These are phyloP conservation scores for Ascocoryne sarcoides DNA, from an alignment of 2,329 filamentous ascomycete genomes.

Conservation along the genomic window DNA sequence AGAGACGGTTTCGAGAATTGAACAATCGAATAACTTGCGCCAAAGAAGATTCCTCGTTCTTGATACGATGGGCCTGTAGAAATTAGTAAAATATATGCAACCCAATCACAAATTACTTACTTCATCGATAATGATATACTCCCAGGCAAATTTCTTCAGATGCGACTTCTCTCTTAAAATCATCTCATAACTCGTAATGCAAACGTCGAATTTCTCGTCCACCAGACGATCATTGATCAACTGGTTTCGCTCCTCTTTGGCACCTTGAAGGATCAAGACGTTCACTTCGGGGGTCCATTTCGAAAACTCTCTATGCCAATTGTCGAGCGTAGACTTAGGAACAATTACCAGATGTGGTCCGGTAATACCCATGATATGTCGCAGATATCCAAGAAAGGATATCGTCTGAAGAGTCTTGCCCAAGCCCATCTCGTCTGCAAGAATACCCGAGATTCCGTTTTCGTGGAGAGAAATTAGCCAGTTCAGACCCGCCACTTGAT, in stretches of 20 bases:
- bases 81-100: constrained; percentile 8
- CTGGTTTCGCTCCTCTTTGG: constrained; percentile 82
- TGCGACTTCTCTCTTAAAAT: constrained; percentile 90
- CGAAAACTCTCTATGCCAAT: constrained; percentile 93
- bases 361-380: constrained; percentile 80
- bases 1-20: constrained; percentile 84
- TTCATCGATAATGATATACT: constrained; percentile 99
- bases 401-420: constrained; percentile 98
- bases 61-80: constrained; percentile 75
- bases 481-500: constrained; percentile 90
- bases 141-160: constrained; percentile 96
- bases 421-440: constrained; percentile 97
- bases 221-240: constrained; percentile 88
- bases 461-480: constrained; percentile 97
- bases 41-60: constrained; percentile 96
- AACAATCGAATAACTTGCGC: constrained; percentile 95
- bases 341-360: constrained; percentile 89
- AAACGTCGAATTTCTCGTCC: constrained; percentile 94
- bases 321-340: constrained; percentile 95
- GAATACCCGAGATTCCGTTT: constrained; percentile 95
- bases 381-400: constrained; percentile 87
- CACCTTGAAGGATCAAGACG: constrained; percentile 85
- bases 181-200: constrained; percentile 99
- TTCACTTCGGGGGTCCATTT: constrained; percentile 95
- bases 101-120: constrained; percentile 23